phyloP scores from a whole-genome alignment of 176 grass and related monocot species.

The Secale cereale region DNA sequence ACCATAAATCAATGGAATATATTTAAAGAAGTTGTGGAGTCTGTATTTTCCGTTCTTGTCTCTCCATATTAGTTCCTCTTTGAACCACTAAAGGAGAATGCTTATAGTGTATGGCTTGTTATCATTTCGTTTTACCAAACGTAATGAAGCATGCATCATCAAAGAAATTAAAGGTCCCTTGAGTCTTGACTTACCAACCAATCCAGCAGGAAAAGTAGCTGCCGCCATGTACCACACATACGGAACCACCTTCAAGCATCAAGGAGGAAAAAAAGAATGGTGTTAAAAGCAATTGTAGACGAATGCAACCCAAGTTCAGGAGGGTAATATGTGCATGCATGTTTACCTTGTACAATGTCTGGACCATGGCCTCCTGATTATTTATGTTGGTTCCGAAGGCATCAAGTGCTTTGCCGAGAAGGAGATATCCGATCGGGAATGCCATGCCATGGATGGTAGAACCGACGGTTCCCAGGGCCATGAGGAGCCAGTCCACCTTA shows the following conservation, averaged over 20 bases:
- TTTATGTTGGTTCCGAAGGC: slow-evolving; percentile 62
- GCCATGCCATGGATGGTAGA: slow-evolving; percentile 62
- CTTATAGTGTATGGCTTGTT: neutral
- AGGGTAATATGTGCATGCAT: neutral
- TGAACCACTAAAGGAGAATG: neutral
- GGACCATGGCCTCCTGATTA: slow-evolving; percentile 43
- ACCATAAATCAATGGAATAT: neutral
- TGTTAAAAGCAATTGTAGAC: neutral
- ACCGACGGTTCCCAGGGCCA: slow-evolving; percentile 49
- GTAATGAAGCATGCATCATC: neutral
- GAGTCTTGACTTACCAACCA: slow-evolving; percentile 48
- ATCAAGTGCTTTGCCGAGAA: slow-evolving; percentile 60
- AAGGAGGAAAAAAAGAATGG: neutral
- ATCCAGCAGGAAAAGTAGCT: slow-evolving; percentile 70
- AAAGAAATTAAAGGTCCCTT: neutral
- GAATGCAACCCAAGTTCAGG: neutral
- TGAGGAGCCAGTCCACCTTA: slow-evolving; percentile 47
- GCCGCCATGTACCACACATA: slow-evolving; percentile 79
- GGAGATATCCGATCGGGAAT: slow-evolving; percentile 53
- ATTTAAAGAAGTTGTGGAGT: neutral
- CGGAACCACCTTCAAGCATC: slow-evolving; percentile 56
- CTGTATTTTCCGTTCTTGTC: neutral
- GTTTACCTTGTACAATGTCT: slow-evolving; percentile 47
- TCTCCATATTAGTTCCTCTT: neutral
- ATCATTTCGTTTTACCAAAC: slow-evolving; percentile 3